Evolutionary conservation across 139 green algal species (phyloP).

Genomic region (Coelastrella sp.): DNA sequence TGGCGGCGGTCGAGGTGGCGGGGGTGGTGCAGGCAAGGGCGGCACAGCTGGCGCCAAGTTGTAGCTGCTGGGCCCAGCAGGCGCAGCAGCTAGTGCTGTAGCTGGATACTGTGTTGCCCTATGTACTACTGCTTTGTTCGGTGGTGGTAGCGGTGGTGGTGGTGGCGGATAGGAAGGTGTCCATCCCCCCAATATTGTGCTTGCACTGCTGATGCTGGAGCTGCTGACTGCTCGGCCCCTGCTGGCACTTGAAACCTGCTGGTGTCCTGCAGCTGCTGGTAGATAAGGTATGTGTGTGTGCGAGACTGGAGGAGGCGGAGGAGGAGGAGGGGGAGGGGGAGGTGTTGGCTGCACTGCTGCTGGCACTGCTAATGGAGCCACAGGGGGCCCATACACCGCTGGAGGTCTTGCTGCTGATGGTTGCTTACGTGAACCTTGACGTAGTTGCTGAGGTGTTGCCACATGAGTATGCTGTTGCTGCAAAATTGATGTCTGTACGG

Average conservation of each 20-base stretch:
- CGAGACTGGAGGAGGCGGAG: background rate
- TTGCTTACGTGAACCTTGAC: background rate
- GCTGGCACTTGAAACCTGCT: background rate
- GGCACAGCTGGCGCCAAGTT: too few species aligned
- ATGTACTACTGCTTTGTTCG: background rate
- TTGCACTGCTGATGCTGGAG: background rate
- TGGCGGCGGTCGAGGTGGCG: background rate
- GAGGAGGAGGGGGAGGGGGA: background rate
- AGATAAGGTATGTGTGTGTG: background rate
- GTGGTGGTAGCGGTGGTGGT: background rate
- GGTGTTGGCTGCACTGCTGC: background rate
- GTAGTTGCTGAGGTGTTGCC: background rate
- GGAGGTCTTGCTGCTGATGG: background rate
- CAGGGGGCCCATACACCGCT: background rate
- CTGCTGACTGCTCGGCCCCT: background rate
- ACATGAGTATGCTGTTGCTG: background rate
- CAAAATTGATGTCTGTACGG: background rate
- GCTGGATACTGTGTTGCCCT: background rate
- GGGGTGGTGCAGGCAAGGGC: too few species aligned
- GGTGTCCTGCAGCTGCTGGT: background rate
- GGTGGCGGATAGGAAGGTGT: background rate
- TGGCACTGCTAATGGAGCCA: background rate
- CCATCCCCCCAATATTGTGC: too few species aligned
- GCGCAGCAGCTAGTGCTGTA: background rate
- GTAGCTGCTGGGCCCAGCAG: background rate